phyloP scores from a whole-genome alignment of 2,329 filamentous ascomycete species.

The Niveomyces coronatus region DNA sequence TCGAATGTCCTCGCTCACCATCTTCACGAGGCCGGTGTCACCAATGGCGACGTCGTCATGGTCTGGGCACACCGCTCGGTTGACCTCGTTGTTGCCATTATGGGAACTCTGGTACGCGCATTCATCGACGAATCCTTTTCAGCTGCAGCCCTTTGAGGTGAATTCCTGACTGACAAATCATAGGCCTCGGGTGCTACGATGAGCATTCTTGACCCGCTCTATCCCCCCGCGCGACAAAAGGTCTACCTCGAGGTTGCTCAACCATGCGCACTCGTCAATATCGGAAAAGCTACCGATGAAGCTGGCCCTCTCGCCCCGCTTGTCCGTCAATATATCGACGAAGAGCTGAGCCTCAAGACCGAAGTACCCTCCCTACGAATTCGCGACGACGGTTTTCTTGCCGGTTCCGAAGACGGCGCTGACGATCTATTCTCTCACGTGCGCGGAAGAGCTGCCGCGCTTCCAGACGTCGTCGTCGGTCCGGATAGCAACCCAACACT shows the following conservation, averaged over 20 bases:
- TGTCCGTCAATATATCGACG: constrained; percentile 55
- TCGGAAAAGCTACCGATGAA: constrained; percentile 61
- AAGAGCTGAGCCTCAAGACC: constrained; percentile 61
- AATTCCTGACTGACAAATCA: background rate
- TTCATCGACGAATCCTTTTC: background rate
- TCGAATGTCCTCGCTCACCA: constrained; percentile 74
- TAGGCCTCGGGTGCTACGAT: constrained; percentile 41
- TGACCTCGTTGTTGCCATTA: constrained; percentile 55
- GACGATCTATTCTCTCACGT: constrained; percentile 54
- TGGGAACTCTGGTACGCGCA: constrained; percentile 51
- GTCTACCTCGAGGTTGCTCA: constrained; percentile 71
- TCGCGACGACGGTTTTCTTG: constrained; percentile 56
- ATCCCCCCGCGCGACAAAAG: constrained; percentile 21
- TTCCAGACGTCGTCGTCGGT: constrained; percentile 67
- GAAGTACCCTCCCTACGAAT: constrained; percentile 66
- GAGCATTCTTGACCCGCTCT: constrained; percentile 59
- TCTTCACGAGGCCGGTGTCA: constrained; percentile 60
- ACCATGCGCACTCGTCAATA: constrained; percentile 56
- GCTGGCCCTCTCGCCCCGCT: constrained; percentile 32
- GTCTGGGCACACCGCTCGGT: constrained; percentile 79
- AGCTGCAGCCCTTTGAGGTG: constrained; percentile 19
- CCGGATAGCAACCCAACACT: constrained; percentile 76
- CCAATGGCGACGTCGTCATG: constrained; percentile 84
- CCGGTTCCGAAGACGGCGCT: constrained; percentile 57
- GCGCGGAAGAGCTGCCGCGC: constrained; percentile 38